Base-by-base conservation (phyloP, 257 asterid species). In the Parsonsia alboflavescens region DNA sequence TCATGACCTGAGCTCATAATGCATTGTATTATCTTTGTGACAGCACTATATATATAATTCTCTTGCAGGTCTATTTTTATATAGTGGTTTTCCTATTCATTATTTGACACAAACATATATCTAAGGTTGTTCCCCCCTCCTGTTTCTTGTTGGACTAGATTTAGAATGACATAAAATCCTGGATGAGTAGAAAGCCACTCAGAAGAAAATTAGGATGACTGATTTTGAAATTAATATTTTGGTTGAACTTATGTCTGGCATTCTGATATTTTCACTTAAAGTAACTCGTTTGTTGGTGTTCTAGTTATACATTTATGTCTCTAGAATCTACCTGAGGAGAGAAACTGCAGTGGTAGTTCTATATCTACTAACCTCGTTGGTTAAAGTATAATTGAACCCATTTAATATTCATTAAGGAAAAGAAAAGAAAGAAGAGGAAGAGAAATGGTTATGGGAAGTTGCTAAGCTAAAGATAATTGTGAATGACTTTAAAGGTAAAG, bases 401-500 rank as follows among this genome's bases (percentile, higher is more conserved):
- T 30, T 17, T 50, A 28, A 30, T 8, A 52, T 7, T 28, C n/a
- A 68, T 4, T 46, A 46, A 22, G 19, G 22, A 21, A 5, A 15
- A 45, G 6, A 13, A 48, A 68, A 68, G n/a, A 19, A 54, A 21
- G n/a, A 53, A 53, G 7, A 7, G 39, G 48, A 49, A 21, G 53
- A 62, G n/a, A 30, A 13, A 50, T 3, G 63, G 26, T 36, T 5
- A 28, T 41, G 41, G 10, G 7, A 61, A 28, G 36, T 28, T 3
- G 44, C 12, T 7, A 45, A 22, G 52, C 10, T 6, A 58, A 73
- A 24, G 69, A 10, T 6, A 24, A 41, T 6, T 19, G 46, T 22
- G 58, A 59, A 44, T 6, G 50, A 54, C 21, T 70, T 39, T 46
- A 77, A 65, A 67, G 50, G 21, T 71, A 42, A 71, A 68, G 78